Conservation (phyloP, 2,329 filamentous ascomycete species). For the Paecilomyces sp. region DNA sequence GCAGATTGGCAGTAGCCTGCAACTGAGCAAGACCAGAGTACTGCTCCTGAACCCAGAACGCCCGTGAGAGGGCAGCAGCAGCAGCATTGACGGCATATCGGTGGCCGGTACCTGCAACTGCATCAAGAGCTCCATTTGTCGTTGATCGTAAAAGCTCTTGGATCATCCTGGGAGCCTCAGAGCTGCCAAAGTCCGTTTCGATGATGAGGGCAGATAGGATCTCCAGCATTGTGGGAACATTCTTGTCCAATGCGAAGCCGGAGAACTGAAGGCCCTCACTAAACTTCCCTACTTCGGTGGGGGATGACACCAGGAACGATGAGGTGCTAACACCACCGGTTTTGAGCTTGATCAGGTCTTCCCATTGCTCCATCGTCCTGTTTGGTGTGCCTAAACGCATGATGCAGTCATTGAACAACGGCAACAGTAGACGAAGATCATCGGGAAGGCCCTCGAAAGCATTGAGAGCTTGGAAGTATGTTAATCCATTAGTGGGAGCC, state of each 20-base stretch:
- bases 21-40: conserved; percentile 87
- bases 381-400: conserved; percentile 87
- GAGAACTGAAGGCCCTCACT: conserved; percentile 78
- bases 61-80: conserved; percentile 67
- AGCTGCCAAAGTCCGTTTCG: conserved; percentile 84
- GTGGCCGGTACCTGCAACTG: conserved; percentile 85
- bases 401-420: conserved; percentile 83
- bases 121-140: conserved; percentile 83
- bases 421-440: conserved; percentile 75
- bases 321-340: conserved; percentile 84
- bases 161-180: conserved; percentile 73
- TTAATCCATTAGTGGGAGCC: conserved; percentile 88
- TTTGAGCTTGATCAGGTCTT: conserved; percentile 92
- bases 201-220: conserved; percentile 71
- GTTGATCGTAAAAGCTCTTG: conserved; percentile 79
- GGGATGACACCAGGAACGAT: conserved; percentile 75
- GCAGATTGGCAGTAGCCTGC: conserved; percentile 68
- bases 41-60: conserved; percentile 70
- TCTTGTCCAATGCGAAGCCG: conserved; percentile 82
- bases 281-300: conserved; percentile 61
- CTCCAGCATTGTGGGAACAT: conserved; percentile 86
- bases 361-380: conserved; percentile 87
- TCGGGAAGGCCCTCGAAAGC: conserved; percentile 71
- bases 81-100: conserved; percentile 78
- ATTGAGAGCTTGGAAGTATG: conserved; percentile 90